These are phyloP conservation scores for Rhizopus stolonifer DNA, from an alignment of 371 early-diverging fungal species.

Conservation along the genomic window DNA sequence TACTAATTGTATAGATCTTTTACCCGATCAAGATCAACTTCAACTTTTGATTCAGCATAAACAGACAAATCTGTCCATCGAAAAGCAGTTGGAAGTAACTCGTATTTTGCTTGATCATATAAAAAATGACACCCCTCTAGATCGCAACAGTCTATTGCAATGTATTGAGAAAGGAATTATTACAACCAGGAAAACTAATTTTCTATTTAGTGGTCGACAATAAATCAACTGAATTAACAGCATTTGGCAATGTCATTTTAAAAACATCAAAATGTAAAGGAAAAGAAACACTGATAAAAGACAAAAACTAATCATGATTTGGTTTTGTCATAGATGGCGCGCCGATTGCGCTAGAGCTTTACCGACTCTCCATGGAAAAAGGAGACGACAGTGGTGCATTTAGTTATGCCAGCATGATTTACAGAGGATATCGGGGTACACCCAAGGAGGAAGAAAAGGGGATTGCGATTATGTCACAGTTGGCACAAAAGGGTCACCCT, in stretches of 20 bases:
- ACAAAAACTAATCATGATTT: not conserved
- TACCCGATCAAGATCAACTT: conserved; percentile 36
- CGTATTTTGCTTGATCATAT: conserved; percentile 16
- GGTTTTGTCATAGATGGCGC: conserved; percentile 21
- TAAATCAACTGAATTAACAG: conserved; percentile 16
- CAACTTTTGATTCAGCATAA: conserved; percentile 23
- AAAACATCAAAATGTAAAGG: conserved; percentile 26
- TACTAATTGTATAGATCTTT: conserved; percentile 15
- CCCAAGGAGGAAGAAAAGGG: conserved; percentile 36
- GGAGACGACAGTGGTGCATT: conserved; percentile 50
- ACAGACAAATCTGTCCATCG: conserved; percentile 22
- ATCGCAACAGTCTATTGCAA: conserved; percentile 9
- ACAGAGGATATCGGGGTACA: conserved; percentile 39
- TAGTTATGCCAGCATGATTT: conserved; percentile 51
- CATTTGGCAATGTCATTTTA: conserved; percentile 23
- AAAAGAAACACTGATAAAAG: not conserved
- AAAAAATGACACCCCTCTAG: conserved; percentile 6
- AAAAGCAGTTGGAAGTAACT: conserved; percentile 29
- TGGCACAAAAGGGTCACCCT: conserved; percentile 51
- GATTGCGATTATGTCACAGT: conserved; percentile 31
- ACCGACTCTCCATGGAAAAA: conserved; percentile 38
- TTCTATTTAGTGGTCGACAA: conserved; percentile 18
- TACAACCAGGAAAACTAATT: not conserved
- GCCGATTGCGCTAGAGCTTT: conserved; percentile 38
- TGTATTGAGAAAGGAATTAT: conserved; percentile 15